Evolutionary conservation across 768 basidiomycete genomes (phyloP).

Genomic region (Sporobolomyces pararoseus): DNA sequence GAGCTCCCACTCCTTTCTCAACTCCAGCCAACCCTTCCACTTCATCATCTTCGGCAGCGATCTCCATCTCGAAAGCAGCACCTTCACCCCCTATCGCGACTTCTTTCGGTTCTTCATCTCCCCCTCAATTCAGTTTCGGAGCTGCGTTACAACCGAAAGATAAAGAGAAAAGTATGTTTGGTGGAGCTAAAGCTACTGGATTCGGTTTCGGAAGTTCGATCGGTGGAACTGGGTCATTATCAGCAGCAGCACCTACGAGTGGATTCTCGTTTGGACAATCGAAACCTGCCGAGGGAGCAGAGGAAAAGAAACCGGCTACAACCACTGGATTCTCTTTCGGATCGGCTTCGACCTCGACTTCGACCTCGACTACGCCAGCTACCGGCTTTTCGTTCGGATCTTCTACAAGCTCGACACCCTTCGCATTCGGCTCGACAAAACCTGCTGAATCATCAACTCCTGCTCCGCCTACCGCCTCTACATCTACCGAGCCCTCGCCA

Average conservation of each 20-base stretch:
- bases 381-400: slow-evolving; percentile 20
- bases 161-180: slow-evolving; percentile 21
- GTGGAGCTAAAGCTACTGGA: slow-evolving; percentile 15
- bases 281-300: slow-evolving; percentile 5
- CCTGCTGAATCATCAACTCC: background rate
- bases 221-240: background rate
- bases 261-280: slow-evolving; percentile 18
- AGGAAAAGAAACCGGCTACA: slow-evolving; percentile 5
- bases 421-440: slow-evolving; percentile 6
- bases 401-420: background rate
- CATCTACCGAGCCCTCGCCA: too few species aligned
- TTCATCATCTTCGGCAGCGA: too few species aligned
- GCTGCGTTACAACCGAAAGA: slow-evolving; percentile 32
- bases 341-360: background rate
- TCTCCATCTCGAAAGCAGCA: slow-evolving; percentile 17
- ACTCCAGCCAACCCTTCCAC: background rate
- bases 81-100: slow-evolving; percentile 36
- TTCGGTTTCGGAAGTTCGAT: slow-evolving; percentile 28
- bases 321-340: slow-evolving; percentile 17
- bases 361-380: background rate
- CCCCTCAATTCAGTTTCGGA: slow-evolving; percentile 37
- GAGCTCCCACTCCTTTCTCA: slow-evolving; percentile 21
- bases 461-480: background rate
- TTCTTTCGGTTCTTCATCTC: slow-evolving; percentile 30
- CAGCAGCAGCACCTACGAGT: background rate